phyloP scores from a whole-genome alignment of 352 stramenopile species.

The Globisporangium heterothallicum region DNA sequence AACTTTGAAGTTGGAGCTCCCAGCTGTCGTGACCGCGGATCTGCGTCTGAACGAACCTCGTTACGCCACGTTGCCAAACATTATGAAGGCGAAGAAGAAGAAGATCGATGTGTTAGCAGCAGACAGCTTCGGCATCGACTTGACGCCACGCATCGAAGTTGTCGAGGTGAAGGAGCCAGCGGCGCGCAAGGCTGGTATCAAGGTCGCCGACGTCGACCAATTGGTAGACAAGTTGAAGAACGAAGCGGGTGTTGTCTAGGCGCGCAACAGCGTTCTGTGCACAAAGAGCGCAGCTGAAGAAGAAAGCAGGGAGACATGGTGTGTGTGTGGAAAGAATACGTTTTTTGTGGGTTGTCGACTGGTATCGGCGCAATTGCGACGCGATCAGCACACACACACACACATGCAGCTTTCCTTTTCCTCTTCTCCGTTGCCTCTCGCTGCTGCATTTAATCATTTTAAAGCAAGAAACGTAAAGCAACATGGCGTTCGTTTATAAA shows the following conservation, averaged over 20 bases:
- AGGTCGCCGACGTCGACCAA: conserved; percentile 92
- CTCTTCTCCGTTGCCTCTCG: no score
- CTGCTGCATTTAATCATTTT: no score
- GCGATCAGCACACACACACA: no score
- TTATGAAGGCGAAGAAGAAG: conserved; percentile 99
- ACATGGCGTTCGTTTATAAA: no score
- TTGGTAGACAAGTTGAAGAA: conserved; percentile 97
- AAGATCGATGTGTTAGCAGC: conserved; percentile 79
- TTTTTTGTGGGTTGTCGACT: no score
- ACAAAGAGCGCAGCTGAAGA: background rate
- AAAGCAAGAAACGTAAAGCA: no score
- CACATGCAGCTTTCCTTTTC: no score
- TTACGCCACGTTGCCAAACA: conserved; percentile 99
- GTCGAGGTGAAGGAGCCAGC: conserved; percentile 91
- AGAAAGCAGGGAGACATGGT: no score
- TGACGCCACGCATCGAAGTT: conserved; percentile 65
- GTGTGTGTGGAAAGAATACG: no score
- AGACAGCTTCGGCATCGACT: conserved; percentile 69
- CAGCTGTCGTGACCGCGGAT: conserved; percentile 97
- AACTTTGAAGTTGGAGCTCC: conserved; percentile 83
- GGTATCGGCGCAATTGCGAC: no score
- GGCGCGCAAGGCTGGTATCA: conserved; percentile 91
- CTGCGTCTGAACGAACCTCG: conserved; percentile 98
- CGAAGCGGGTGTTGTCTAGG: conserved; percentile 89
- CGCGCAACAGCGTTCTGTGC: no score